phyloP scores from a whole-genome alignment of 1,284 basidiomycete species.

The Thecaphora thlaspeos region DNA sequence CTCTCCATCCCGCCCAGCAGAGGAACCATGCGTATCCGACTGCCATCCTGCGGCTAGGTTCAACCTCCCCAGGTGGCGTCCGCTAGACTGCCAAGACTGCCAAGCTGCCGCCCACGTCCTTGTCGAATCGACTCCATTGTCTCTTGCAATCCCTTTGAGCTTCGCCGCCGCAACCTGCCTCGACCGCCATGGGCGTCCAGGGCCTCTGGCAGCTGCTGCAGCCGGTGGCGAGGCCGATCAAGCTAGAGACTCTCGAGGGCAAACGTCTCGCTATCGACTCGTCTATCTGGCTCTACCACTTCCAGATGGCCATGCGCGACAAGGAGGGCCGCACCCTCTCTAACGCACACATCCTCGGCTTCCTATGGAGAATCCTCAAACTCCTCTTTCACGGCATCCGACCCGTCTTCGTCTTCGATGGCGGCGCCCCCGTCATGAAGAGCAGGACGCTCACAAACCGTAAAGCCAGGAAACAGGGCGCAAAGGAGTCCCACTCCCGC shows the following conservation, averaged over 20 bases:
- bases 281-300: slow-evolving; percentile 91
- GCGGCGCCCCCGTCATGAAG: slow-evolving; percentile 61
- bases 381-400: slow-evolving; percentile 84
- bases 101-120: too few species aligned
- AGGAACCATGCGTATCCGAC: too few species aligned
- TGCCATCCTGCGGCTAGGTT: too few species aligned
- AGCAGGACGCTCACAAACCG: slow-evolving; percentile 57
- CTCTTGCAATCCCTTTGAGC: too few species aligned
- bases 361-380: slow-evolving; percentile 78
- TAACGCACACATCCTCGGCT: slow-evolving; percentile 94
- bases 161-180: too few species aligned
- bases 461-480: slow-evolving; percentile 67
- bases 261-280: slow-evolving; percentile 73
- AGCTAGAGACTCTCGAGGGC: slow-evolving; percentile 56
- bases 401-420: slow-evolving; percentile 87
- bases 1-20: too few species aligned
- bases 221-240: slow-evolving; percentile 57
- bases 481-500: slow-evolving; percentile 52
- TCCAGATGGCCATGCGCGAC: slow-evolving; percentile 88
- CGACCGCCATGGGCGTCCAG: slow-evolving; percentile 52
- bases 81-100: too few species aligned
- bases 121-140: too few species aligned
- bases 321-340: slow-evolving; percentile 86
- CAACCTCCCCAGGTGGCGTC: too few species aligned
- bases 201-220: slow-evolving; percentile 58